Evolutionary conservation across 2,329 filamentous ascomycete genomes (phyloP).

Genomic region (Aspergillus pseudotamarii): DNA sequence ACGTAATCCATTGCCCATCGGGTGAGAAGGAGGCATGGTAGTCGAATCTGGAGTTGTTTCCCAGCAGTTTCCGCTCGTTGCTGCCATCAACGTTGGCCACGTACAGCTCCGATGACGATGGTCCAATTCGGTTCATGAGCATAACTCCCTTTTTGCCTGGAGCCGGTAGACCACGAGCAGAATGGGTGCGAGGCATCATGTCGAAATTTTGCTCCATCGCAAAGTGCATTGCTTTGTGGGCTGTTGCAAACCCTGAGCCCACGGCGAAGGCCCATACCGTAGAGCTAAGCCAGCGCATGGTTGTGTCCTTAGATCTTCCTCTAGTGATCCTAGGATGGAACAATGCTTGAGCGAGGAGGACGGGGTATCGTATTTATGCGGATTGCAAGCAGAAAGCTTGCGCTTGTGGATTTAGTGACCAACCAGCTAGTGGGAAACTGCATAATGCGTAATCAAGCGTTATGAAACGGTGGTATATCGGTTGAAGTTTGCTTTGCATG

Average conservation of each 20-base stretch:
- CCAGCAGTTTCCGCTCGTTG: slow-evolving; percentile 39
- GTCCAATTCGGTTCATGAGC: slow-evolving; percentile 42
- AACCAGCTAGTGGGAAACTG: neutral
- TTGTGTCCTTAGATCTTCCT: neutral
- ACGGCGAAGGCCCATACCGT: neutral
- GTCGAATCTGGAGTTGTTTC: slow-evolving; percentile 35
- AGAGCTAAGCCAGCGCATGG: neutral
- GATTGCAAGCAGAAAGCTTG: neutral
- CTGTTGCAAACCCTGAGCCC: neutral
- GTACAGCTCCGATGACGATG: slow-evolving; percentile 28
- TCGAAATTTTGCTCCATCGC: neutral
- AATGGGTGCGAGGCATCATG: neutral
- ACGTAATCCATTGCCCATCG: slow-evolving; percentile 44
- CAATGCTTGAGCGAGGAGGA: neutral
- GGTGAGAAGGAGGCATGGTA: slow-evolving; percentile 45
- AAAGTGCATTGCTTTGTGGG: neutral
- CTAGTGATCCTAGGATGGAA: neutral
- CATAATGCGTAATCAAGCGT: neutral
- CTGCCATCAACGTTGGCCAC: slow-evolving; percentile 45
- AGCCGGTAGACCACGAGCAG: neutral
- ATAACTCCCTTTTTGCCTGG: slow-evolving; percentile 27
- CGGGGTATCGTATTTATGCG: neutral
- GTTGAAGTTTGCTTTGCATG: neutral
- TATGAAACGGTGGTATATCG: neutral
- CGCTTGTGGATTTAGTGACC: neutral